phyloP scores from a whole-genome alignment of 306 rosid genomes.

The Cicer bijugum region DNA sequence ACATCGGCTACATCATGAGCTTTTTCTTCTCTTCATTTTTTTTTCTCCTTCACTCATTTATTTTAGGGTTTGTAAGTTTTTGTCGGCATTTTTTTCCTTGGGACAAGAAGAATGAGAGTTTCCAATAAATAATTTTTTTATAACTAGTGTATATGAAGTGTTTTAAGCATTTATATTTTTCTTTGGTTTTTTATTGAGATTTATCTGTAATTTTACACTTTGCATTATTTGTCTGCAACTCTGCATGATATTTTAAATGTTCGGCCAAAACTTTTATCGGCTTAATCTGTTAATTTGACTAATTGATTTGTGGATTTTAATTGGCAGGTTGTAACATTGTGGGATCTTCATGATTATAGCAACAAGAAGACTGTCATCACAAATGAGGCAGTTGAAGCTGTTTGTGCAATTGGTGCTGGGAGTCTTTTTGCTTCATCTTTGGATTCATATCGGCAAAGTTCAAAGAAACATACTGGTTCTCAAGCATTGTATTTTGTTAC shows the following conservation, averaged over 20 bases:
- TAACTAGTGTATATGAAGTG: neutral
- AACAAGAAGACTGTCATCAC: constrained; percentile 84
- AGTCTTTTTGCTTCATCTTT: constrained; percentile 62
- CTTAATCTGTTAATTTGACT: constrained; percentile 38
- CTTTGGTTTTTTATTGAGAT: constrained; percentile 12
- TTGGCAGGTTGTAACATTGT: constrained; percentile 84
- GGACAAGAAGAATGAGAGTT: constrained; percentile 19
- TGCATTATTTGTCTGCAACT: constrained; percentile 21
- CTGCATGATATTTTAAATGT: neutral
- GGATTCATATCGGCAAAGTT: constrained; percentile 46
- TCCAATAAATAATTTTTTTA: neutral
- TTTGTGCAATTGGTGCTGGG: constrained; percentile 62
- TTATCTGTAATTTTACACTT: neutral
- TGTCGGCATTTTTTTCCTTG: constrained; percentile 8
- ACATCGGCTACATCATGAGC: neutral
- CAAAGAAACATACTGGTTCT: constrained; percentile 53
- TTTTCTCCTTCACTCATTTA: neutral
- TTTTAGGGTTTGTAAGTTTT: constrained; percentile 7
- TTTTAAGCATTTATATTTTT: neutral
- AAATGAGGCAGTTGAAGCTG: constrained; percentile 88
- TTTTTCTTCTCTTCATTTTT: neutral
- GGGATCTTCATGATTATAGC: constrained; percentile 84
- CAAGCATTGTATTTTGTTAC: constrained; percentile 66
- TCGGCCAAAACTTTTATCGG: neutral
- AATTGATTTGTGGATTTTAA: constrained; percentile 40